These are phyloP conservation scores for Ceratocystis eucalypticola DNA, from an alignment of 2,329 filamentous ascomycete species.

Conservation along the genomic window DNA sequence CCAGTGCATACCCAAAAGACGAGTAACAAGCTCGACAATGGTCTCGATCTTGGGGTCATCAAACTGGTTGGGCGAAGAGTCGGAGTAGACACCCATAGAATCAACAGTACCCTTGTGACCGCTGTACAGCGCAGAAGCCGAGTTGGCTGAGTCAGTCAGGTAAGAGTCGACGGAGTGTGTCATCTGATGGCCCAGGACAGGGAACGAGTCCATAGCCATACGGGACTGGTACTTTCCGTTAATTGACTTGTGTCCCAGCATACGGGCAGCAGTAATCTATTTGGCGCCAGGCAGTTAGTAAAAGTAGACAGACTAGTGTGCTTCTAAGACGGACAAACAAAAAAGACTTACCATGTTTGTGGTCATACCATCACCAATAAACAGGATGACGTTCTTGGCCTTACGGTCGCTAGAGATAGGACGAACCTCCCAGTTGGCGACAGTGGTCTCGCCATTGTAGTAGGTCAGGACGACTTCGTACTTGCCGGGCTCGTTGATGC, in stretches of 20 bases:
- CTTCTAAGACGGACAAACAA: neutral
- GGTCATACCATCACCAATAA: constrained; percentile 62
- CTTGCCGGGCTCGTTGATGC: constrained; percentile 63
- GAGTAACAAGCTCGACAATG: constrained; percentile 63
- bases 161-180: constrained; percentile 74
- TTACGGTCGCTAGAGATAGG: constrained; percentile 55
- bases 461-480: constrained; percentile 67
- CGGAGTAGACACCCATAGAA: constrained; percentile 63
- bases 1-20: constrained; percentile 49
- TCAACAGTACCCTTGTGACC: constrained; percentile 79
- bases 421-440: constrained; percentile 64
- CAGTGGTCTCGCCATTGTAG: constrained; percentile 57
- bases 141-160: constrained; percentile 80
- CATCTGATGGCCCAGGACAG: constrained; percentile 78
- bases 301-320: neutral
- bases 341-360: constrained; percentile 48
- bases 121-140: constrained; percentile 65
- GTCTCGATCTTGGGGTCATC: constrained; percentile 82
- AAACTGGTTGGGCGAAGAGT: constrained; percentile 57
- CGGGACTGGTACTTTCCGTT: constrained; percentile 71
- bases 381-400: constrained; percentile 75
- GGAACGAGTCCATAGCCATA: constrained; percentile 70
- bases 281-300: neutral
- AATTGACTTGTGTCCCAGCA: constrained; percentile 68
- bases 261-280: constrained; percentile 58